Percentiles rank a stretch among this genome's conserved stretches.
Evolutionary conservation across 2,329 filamentous ascomycete species (phyloP).

Genomic region (Trichoderma sp.): DNA sequence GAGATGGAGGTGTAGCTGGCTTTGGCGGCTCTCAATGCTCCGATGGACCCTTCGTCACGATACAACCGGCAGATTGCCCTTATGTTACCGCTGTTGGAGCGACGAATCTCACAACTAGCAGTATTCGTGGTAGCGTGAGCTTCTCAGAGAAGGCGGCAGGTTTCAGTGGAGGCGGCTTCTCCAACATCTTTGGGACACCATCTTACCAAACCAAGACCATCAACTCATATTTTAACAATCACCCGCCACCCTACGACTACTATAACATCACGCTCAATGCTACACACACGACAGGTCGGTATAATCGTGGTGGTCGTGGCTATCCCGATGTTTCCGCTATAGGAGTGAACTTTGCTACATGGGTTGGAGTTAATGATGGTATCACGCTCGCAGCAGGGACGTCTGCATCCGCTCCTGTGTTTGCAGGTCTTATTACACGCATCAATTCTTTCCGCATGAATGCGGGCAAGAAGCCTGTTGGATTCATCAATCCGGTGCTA

Average conservation of each 20-base stretch:
- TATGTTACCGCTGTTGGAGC: conserved; percentile 50
- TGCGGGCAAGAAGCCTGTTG: conserved; percentile 24
- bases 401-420: conserved; percentile 36
- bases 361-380: conserved; percentile 37
- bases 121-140: neutral
- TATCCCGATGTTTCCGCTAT: conserved; percentile 47
- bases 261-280: conserved; percentile 28
- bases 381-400: conserved; percentile 49
- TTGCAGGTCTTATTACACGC: conserved; percentile 31
- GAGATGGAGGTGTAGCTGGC: conserved; percentile 48
- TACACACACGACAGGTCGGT: conserved; percentile 42
- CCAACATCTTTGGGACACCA: conserved; percentile 46
- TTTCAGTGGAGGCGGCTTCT: conserved; percentile 37
- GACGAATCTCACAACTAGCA: conserved; percentile 42
- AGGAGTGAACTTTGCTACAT: conserved; percentile 42
- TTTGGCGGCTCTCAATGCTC: conserved; percentile 40
- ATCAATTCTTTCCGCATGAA: conserved; percentile 29
- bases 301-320: conserved; percentile 42
- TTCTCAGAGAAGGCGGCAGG: neutral
- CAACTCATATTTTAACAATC: conserved; percentile 37
- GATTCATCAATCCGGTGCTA: neutral
- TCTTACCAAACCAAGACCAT: conserved; percentile 45
- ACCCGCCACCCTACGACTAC: conserved; percentile 5
- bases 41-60: conserved; percentile 43
- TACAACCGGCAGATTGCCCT: conserved; percentile 47